Evolutionary conservation across 2,329 filamentous ascomycete species (phyloP), one percentile per base, ranked within the genome.

Genomic region (Verticillium longisporum): DNA sequence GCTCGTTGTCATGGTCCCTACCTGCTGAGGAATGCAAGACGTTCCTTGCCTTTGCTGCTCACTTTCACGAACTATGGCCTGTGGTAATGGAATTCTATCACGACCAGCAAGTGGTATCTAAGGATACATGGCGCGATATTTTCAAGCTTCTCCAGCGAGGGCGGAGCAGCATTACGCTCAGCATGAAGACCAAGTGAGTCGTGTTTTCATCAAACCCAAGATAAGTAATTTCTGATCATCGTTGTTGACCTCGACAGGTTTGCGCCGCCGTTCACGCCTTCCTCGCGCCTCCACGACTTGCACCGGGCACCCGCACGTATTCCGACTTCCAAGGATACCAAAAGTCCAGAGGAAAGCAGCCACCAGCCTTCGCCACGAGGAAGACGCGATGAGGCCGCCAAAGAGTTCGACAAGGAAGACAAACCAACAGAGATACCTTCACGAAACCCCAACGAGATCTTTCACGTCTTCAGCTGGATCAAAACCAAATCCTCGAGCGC

Each of bases 31-130:
- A 79, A 56, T 80, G 78, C 58, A 66, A 69, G 32, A 78, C 75
- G 0, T 81, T 78, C 78, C 76, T 80, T 56, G 67, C 67, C 3
- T 80, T 80, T 55, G 50, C 77, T 2, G 70, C 75, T 1, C 75
- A 77, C 53, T 80, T 80, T 55, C 68, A 70, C 50, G 71, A 74
- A 6, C 79, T 78, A 61, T 80, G 77, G 76, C 77, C 78, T 1
- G 66, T 66, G 10, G 63, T 64, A 1, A 61, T 78, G 1, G 70
- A 72, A n/a, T 78, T 80, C 37, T 70, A 72, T 31, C 70, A 70
- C 18, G 68, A 68, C 7, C 70, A 70, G 54, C 58, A 65, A 2
- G 57, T 77, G 69, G 2, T 67, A 65, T 31, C 74, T 70, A 74
- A 67, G 67, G 2, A 73, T 64, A 45, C 33, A 7, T 56, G 55